Evolutionary conservation across 2,329 filamentous ascomycete species (phyloP).

Genomic region (Colletotrichum truncatum): DNA sequence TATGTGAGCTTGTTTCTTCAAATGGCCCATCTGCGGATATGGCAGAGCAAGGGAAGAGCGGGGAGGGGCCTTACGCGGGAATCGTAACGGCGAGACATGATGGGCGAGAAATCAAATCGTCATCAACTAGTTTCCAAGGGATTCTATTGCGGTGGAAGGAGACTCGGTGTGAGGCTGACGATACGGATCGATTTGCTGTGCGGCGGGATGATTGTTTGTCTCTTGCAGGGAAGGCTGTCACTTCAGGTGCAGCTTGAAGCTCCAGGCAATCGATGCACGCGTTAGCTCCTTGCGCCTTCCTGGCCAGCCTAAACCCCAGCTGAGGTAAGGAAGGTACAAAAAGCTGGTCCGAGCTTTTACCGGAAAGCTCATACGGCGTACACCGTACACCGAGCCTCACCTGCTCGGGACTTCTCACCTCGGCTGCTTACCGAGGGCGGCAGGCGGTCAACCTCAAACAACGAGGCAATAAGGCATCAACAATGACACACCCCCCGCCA

Average conservation of each 20-base stretch:
- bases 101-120: constrained; percentile 37
- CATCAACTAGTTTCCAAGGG: neutral
- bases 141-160: neutral
- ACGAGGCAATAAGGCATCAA: neutral
- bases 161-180: constrained; percentile 11
- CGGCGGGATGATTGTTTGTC: constrained; percentile 17
- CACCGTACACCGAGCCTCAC: no score
- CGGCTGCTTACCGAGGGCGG: no score
- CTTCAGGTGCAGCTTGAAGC: constrained; percentile 31
- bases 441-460: neutral
- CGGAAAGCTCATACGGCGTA: no score
- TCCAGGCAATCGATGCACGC: constrained; percentile 35
- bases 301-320: constrained; percentile 17
- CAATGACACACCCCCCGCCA: neutral
- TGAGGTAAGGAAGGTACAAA: constrained; percentile 12
- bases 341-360: constrained; percentile 18
- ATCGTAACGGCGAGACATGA: constrained; percentile 97
- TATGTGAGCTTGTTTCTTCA: constrained; percentile 33
- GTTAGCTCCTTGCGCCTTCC: constrained; percentile 30
- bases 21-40: neutral
- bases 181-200: neutral
- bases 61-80: constrained; percentile 75
- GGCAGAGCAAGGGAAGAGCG: constrained; percentile 35
- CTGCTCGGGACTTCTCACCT: no score
- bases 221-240: constrained; percentile 26